phyloP scores from a whole-genome alignment of 2,329 filamentous ascomycete species.

The Sporothrix phasma region DNA sequence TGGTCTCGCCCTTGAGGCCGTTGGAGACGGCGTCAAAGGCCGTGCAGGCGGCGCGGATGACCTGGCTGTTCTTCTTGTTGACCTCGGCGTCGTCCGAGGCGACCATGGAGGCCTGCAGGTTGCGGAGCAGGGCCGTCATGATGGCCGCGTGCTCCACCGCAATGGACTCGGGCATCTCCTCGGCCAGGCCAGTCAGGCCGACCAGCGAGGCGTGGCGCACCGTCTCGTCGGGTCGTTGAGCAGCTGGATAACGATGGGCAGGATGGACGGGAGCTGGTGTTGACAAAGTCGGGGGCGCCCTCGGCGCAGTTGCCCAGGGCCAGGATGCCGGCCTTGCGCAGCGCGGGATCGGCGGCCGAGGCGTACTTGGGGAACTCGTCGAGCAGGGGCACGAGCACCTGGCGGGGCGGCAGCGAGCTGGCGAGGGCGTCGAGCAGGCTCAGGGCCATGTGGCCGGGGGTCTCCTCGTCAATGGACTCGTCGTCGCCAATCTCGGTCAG shows the following conservation, averaged over 20 bases:
- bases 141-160: conserved; percentile 74
- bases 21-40: conserved; percentile 88
- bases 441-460: conserved; percentile 74
- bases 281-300: conserved; percentile 94
- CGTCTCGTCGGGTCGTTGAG: conserved; percentile 71
- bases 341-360: conserved; percentile 60
- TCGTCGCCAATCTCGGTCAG: conserved; percentile 78
- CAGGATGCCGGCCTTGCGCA: conserved; percentile 82
- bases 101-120: conserved; percentile 70
- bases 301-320: conserved; percentile 90
- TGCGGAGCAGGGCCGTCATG: conserved; percentile 76
- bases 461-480: conserved; percentile 73
- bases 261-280: conserved; percentile 80
- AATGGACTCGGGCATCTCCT: conserved; percentile 87
- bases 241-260: conserved; percentile 74
- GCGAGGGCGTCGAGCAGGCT: conserved; percentile 83
- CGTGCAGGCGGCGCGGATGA: conserved; percentile 81
- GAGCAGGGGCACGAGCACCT: conserved; percentile 86
- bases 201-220: conserved; percentile 84
- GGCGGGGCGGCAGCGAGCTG: conserved; percentile 78
- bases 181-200: conserved; percentile 78
- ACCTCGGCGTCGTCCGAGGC: conserved; percentile 53
- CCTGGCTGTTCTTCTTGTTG: conserved; percentile 67
- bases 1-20: conserved; percentile 69
- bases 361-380: conserved; percentile 79